Evolutionary conservation across 805 yeast species (phyloP), one percentile per base, ranked within the genome.

Genomic region (Isabelozyma rhagii): DNA sequence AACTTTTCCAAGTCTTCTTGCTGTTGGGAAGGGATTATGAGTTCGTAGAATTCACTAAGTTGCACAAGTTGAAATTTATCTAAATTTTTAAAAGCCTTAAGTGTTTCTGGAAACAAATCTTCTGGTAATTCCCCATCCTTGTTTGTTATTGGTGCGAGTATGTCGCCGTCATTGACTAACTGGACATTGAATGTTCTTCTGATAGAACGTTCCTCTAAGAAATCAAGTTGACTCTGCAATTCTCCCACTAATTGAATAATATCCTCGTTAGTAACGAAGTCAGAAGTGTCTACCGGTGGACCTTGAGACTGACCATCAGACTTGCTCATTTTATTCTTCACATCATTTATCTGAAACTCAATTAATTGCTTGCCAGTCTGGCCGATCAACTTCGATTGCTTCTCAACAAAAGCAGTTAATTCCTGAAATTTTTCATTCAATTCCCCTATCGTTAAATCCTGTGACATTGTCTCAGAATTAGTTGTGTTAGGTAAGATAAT

Each of bases 181-280:
- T 77, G 75, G 1, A 87, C 72, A 62, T 91, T 91, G 54, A 81
- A 79, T 3, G 84, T 71, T 65, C 98, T 77, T 55, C 87, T 77
- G 42, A 88, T 78, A 14, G 87, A 80, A 56, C 96, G 79, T 56
- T 88, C 89, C 62, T 92, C 98, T 34, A 87, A 64, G 21, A 79
- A 72, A 47, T 88, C 92, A 60, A 92, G 75, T 68, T 92, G 97
- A 8, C 89, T 88, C 67, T 92, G 97, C 49, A 92, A 71, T 66
- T 92, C 98, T 9, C 89, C 89, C 11, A 91, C 97, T 43, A 92
- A 74, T 62, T 89, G 93, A 3, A 87, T 87, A 10, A 92, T 70
- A 61, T 93, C 98, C 50, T 88, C 96, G 56, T 89, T 86, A 3
- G 93, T 83, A 38, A 84, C 89, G 55, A 77, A 84, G 54, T 85